Base-by-base conservation (phyloP, 2,329 filamentous ascomycete species). In the Colletotrichum viniferum region DNA sequence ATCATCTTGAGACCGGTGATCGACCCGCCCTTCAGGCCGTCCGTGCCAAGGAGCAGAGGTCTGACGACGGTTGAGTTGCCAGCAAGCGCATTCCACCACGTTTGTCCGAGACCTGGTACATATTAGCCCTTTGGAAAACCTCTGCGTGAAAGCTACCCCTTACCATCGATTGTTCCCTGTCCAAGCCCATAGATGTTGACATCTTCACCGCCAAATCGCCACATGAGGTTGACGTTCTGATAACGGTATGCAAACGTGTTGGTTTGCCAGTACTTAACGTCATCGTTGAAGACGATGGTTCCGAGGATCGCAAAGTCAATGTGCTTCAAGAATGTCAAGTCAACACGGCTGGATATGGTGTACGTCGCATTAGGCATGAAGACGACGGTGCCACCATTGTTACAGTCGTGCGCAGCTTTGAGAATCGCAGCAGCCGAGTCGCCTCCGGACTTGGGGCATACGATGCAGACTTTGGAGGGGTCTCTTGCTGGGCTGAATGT, bases 211-310 rank as follows among this genome's bases (percentile, higher is more conserved):
- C 81, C 81, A 55, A 80, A 77, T 18, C 79, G 78, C 81, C 81
- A 83, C 63, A 81, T 79, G 1, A 77, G 77, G 1, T 90, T 81
- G 91, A 89, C 88, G 76, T 94, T 93, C 78, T 94, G 93, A 83
- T 90, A 94, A 6, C 84, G 86, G 24, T 92, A 91, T 62, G 88
- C 88, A 86, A 94, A 94, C 48, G 88, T 86, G 79, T 94, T 88
- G 8, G 86, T 87, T 77, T 92, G 87, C 93, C 93, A 94, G 82
- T 94, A 94, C 77, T 90, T 87, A 1, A 91, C 92, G 79, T 94
- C 91, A 69, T 92, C 88, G 64, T 89, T 90, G 83, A 94, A 94
- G 69, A 89, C 85, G 18, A 94, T 87, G 26, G 87, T 88, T 30
- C 91, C 91, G 0, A 80, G 81, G 70, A 84, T 86, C 85, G 90